A percentile compares a stretch with the other conserved stretches of the same genome.
Conservation (phyloP, 768 basidiomycete species). For the Naematelia aurantialba region DNA sequence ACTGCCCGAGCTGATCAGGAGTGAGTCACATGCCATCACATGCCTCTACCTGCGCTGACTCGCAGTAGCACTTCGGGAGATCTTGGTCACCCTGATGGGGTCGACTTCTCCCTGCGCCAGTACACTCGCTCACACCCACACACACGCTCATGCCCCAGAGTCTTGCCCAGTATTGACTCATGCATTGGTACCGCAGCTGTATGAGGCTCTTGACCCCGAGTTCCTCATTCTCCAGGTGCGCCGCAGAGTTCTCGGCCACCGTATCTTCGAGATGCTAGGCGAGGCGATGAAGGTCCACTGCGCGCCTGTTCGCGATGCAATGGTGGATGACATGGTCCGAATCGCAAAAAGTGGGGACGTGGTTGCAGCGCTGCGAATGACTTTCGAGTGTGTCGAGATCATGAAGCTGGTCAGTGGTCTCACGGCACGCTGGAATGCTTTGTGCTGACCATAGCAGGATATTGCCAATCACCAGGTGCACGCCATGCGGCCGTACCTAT, state of each 20-base stretch:
- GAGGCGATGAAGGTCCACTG: conserved; percentile 82
- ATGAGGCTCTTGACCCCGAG: conserved; percentile 72
- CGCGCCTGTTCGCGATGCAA: conserved; percentile 83
- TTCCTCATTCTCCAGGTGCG: conserved; percentile 77
- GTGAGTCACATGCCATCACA: conserved; percentile 20
- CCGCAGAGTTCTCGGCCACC: conserved; percentile 72
- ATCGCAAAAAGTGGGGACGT: conserved; percentile 66
- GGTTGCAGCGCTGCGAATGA: conserved; percentile 78
- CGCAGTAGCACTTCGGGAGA: conserved; percentile 70
- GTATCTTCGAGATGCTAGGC: conserved; percentile 73
- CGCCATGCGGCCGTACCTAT: conserved; percentile 85
- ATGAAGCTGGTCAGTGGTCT: conserved; percentile 87
- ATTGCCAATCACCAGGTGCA: conserved; percentile 95
- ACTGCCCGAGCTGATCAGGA: conserved; percentile 34
- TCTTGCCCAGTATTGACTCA: conserved; percentile 60
- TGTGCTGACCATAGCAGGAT: conserved; percentile 59
- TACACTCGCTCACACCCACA: conserved; percentile 39
- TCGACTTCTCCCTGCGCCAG: conserved; percentile 56
- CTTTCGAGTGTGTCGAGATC: conserved; percentile 84
- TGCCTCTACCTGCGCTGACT: background rate
- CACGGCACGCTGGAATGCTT: no score
- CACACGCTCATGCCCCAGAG: conserved; percentile 31
- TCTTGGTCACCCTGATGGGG: conserved; percentile 77
- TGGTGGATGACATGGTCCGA: conserved; percentile 77
- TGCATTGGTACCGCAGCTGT: conserved; percentile 63